Base-by-base conservation (phyloP, 2,329 filamentous ascomycete genomes). In the Fusarium verrucosum region DNA sequence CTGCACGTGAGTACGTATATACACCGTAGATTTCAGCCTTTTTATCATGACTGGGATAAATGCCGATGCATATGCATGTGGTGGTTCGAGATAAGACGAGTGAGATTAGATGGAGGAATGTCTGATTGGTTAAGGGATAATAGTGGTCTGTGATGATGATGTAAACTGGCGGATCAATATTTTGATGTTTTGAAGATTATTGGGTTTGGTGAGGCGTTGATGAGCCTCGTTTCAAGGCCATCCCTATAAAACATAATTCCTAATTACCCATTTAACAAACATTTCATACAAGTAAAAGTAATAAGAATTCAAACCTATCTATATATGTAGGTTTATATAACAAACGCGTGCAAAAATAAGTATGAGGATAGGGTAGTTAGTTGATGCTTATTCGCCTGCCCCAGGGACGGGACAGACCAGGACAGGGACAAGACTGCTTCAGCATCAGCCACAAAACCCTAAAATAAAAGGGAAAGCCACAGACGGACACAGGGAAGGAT, bases 371-470 rank as follows among this genome's bases (percentile, higher is more conserved):
- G 11, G 45, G 35, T 19, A 43, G 28, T 7, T 16, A 42, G 28
- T 7, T 16, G 17, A 26, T 50, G 33, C 23, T 25, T 50, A 10
- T 30, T 11, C n/a, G 8, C 20, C 3, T 43, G 33, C 25, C 46
- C 35, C 33, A 53, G 38, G 28, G 32, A 33, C 35, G 10, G 32
- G 38, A 25, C 17, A 32, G 26, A 10, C 10, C 23, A 28, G 35
- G 43, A 36, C 26, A 30, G 25, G 23, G 32, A 23, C 52, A 19
- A 57, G 23, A 46, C 19, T 37, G 26, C 22, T n/a, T 22, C 13
- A 19, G 17, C 33, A 38, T 44, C 42, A 60, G 53, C 51, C 51
- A 47, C 36, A 49, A 23, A 37, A 57, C 50, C 30, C 20, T 36
- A 55, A 57, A 55, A 38, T 26, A 26, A 30, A 25, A 19, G 11